These are phyloP conservation scores for Daldinia bambusicola DNA, from an alignment of 495 filamentous ascomycete species.

Conservation along the genomic window DNA sequence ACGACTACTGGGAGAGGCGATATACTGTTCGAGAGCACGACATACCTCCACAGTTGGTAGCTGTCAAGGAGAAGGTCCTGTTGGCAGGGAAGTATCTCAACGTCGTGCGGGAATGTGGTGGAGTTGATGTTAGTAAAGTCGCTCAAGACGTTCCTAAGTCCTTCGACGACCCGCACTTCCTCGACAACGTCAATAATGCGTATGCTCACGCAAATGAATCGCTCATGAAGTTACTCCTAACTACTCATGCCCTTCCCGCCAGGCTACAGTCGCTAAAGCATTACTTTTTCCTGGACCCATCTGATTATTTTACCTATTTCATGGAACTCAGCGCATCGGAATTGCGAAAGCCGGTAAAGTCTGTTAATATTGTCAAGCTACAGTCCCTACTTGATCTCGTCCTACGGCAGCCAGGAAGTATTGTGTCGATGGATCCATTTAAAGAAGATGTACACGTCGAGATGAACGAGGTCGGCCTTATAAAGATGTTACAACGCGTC, in stretches of 20 bases:
- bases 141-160: constrained; percentile 88
- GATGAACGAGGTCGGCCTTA: constrained; percentile 94
- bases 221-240: constrained; percentile 88
- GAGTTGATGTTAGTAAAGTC: constrained; percentile 91
- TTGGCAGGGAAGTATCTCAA: constrained; percentile 98
- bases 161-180: constrained; percentile 87
- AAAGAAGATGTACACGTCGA: constrained; percentile 97
- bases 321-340: constrained; percentile 89
- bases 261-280: constrained; percentile 91
- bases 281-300: constrained; percentile 98
- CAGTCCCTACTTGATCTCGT: constrained; percentile 95
- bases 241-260: constrained; percentile 88
- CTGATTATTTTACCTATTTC: constrained; percentile 98
- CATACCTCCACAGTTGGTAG: constrained; percentile 91
- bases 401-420: constrained; percentile 91
- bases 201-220: constrained; percentile 97
- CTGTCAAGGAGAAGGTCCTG: constrained; percentile 91
- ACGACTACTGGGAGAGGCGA: constrained; percentile 98
- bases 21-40: constrained; percentile 93
- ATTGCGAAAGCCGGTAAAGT: constrained; percentile 84
- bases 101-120: constrained; percentile 95
- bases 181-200: constrained; percentile 94
- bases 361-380: constrained; percentile 89
- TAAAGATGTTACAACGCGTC: constrained; percentile 92
- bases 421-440: constrained; percentile 93